Evolutionary conservation across 1,284 basidiomycete genomes (phyloP).

Genomic region (Hemileia vastatrix): DNA sequence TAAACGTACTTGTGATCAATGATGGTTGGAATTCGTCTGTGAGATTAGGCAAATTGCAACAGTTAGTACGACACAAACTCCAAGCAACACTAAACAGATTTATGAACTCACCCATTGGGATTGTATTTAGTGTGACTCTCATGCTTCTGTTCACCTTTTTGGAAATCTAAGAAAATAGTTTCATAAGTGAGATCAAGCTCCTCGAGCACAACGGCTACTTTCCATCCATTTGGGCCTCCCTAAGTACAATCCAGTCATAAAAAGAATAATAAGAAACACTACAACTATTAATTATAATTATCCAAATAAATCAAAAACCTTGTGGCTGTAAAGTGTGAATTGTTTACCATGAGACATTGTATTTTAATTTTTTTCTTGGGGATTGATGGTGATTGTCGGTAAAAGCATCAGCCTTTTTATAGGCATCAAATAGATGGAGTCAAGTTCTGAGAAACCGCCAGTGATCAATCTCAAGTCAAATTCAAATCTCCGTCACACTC

Average conservation of each 20-base stretch:
- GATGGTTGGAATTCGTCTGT: not conserved
- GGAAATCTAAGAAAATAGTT: slow-evolving; percentile 5
- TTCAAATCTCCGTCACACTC: too few relatives aligned
- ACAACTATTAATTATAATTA: too few relatives aligned
- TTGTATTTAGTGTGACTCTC: not conserved
- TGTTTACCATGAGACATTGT: slow-evolving; percentile 10
- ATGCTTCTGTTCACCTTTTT: slow-evolving; percentile 8
- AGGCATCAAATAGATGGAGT: too few relatives aligned
- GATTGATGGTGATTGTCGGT: too few relatives aligned
- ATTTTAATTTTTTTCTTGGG: too few relatives aligned
- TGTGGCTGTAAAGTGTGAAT: slow-evolving; percentile 8
- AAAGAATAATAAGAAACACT: too few relatives aligned
- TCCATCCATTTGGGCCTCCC: slow-evolving; percentile 9
- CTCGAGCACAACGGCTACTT: slow-evolving; percentile 3
- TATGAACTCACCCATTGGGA: not conserved
- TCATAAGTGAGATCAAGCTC: slow-evolving; percentile 8
- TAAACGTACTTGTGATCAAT: not conserved
- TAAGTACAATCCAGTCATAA: not conserved
- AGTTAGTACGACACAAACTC: too few relatives aligned
- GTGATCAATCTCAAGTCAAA: too few relatives aligned
- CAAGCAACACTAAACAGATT: not conserved
- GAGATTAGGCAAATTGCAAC: too few relatives aligned
- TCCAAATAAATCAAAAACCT: not conserved
- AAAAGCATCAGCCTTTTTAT: too few relatives aligned
- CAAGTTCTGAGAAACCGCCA: too few relatives aligned